Conservation (phyloP, 305 asterid genomes). For the Fraxinus platypoda region DNA sequence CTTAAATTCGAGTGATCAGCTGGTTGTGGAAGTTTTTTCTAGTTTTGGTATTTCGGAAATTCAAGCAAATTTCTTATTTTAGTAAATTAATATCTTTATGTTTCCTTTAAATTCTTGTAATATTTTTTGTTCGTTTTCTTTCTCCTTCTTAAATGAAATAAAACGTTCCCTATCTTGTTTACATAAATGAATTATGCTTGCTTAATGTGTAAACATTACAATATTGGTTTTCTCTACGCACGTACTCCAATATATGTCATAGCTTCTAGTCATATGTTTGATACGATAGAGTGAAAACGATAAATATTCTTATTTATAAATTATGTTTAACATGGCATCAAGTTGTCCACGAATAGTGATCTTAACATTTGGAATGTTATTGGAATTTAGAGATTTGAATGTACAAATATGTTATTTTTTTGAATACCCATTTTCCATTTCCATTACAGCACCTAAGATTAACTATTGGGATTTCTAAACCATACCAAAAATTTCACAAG, state of each 20-base stretch:
- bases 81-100: conserved; percentile 7
- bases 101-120: conserved; percentile 2
- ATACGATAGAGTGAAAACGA: neutral
- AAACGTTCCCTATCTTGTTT: neutral
- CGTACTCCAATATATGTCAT: neutral
- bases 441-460: neutral
- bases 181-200: neutral
- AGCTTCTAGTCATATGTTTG: neutral
- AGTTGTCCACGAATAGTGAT: too few relatives aligned
- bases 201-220: neutral
- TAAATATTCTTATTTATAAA: too few relatives aligned
- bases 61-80: conserved; percentile 13
- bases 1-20: conserved; percentile 23
- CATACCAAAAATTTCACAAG: neutral
- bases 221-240: neutral
- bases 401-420: too few relatives aligned
- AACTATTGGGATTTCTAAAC: neutral
- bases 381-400: too few relatives aligned
- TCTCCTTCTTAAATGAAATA: neutral
- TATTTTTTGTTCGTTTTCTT: neutral
- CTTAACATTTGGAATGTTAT: too few relatives aligned
- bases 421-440: too few relatives aligned
- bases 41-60: conserved; percentile 11
- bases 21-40: conserved; percentile 14
- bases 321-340: too few relatives aligned